Conservation (phyloP, 331 rosid species). For the Quercus tomentella region DNA sequence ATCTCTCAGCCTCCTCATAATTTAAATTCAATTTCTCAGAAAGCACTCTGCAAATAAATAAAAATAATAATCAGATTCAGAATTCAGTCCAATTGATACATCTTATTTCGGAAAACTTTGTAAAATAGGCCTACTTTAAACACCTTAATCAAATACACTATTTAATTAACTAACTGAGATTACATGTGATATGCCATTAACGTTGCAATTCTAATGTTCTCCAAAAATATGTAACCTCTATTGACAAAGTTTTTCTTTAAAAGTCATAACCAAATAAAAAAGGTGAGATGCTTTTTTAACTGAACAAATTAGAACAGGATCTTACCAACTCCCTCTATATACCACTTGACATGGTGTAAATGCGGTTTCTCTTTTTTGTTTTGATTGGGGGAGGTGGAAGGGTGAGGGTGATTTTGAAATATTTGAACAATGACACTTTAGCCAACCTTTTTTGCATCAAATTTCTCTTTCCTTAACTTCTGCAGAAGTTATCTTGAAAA, state of each 20-base stretch:
- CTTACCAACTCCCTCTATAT: too few species aligned
- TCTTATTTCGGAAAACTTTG: background rate
- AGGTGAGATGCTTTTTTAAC: too few species aligned
- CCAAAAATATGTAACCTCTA: background rate
- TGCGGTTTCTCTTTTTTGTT: too few species aligned
- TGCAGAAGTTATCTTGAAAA: background rate
- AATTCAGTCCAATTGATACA: background rate
- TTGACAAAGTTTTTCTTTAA: background rate
- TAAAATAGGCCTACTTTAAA: background rate
- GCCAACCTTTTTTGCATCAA: too few species aligned
- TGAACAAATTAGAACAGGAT: too few species aligned
- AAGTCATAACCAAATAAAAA: background rate
- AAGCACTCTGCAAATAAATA: conserved; percentile 60
- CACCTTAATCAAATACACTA: background rate
- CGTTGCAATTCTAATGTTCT: background rate
- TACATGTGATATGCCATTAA: background rate
- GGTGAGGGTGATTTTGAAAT: too few species aligned
- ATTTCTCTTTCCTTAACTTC: too few species aligned
- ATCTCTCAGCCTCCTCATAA: conserved; percentile 93
- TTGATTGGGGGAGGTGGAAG: too few species aligned
- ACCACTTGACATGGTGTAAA: too few species aligned
- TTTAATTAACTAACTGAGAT: background rate
- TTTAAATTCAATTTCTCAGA: conserved; percentile 89
- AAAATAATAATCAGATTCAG: background rate
- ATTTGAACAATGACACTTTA: too few species aligned